Evolutionary conservation across 163 green algal genomes (phyloP).

Genomic region (Chloroidium sp.): DNA sequence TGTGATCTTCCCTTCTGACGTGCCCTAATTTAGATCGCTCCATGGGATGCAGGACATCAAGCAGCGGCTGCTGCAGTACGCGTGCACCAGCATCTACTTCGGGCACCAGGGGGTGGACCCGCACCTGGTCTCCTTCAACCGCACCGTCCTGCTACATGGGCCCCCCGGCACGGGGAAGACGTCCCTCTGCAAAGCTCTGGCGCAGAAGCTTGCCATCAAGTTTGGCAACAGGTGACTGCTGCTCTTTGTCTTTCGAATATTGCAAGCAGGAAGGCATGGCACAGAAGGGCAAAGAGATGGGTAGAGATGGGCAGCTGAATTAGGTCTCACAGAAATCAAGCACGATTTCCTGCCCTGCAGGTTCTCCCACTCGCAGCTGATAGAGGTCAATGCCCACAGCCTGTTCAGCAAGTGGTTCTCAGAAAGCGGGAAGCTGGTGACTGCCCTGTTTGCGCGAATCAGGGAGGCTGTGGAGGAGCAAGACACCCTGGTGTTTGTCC

Average conservation of each 20-base stretch:
- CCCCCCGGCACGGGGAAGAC: constrained; percentile 87
- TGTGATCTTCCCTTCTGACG: neutral
- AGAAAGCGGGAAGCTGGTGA: constrained; percentile 65
- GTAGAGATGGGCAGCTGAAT: neutral
- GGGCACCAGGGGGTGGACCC: constrained; percentile 56
- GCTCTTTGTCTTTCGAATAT: neutral
- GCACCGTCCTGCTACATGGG: constrained; percentile 77
- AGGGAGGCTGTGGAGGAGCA: constrained; percentile 73
- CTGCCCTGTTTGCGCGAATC: constrained; percentile 81
- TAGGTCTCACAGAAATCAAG: neutral
- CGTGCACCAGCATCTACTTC: constrained; percentile 76
- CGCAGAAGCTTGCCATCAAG: constrained; percentile 83
- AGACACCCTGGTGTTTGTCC: constrained; percentile 83
- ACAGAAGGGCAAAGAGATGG: neutral
- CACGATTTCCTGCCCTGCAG: constrained; percentile 23
- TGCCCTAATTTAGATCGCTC: too few relatives aligned
- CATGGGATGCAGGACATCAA: constrained; percentile 43
- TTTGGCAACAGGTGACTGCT: constrained; percentile 48
- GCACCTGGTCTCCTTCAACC: constrained; percentile 61
- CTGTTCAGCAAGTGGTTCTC: constrained; percentile 95
- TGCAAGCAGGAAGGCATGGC: neutral
- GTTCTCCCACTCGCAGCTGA: constrained; percentile 58
- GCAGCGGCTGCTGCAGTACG: constrained; percentile 63
- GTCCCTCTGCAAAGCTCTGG: constrained; percentile 84
- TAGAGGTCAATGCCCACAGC: constrained; percentile 95